Base-by-base conservation (phyloP, 2,329 filamentous ascomycete species). In the Alternaria gansuensis region DNA sequence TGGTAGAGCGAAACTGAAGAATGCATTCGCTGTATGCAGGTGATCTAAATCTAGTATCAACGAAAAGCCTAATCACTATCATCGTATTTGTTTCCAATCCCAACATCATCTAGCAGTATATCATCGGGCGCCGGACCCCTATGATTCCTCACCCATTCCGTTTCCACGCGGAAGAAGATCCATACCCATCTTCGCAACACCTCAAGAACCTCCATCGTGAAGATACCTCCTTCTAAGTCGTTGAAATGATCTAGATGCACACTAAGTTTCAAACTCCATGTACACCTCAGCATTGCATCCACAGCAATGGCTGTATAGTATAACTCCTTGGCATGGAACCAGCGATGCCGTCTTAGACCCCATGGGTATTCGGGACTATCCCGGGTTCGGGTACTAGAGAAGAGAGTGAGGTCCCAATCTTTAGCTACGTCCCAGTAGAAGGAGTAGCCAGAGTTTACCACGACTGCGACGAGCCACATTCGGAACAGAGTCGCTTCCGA, bases 361-460 rank as follows among this genome's bases (percentile, higher is more conserved):
- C 87, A 95, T 0, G 92, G 87, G 68, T 93, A 85, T 26, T 90
- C 86, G 2, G 84, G 84, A 10, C 84, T 83, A 64, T 83, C 82
- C 63, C 89, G 86, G 62, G 86, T 82, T 36, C 78, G 79, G 13
- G 80, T 75, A 2, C 82, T 76, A 3, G 89, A 86, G 73, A 98
- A 91, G 13, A 98, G 83, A 0, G 90, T 91, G 62, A 99, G 83
- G 74, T 98, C 95, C 95, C 95, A 99, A 82, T 99, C 95, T 80
- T 93, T 95, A 54, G 92, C 85, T 29, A 98, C 88, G 72, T 99
- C 95, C 95, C 95, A 99, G 83, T 95, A 99, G 81, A 98, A 98
- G n/a, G 90, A 93, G 80, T 97, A 99, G 43, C 90, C 82, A 13
- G 92, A 96, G 77, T 99, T 97, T 69, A 95, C 74, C 33, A 92